A percentile compares a stretch with the other conserved stretches of the same genome.
Conservation (phyloP, 495 filamentous ascomycete genomes). For the Rhypophila decipiens region DNA sequence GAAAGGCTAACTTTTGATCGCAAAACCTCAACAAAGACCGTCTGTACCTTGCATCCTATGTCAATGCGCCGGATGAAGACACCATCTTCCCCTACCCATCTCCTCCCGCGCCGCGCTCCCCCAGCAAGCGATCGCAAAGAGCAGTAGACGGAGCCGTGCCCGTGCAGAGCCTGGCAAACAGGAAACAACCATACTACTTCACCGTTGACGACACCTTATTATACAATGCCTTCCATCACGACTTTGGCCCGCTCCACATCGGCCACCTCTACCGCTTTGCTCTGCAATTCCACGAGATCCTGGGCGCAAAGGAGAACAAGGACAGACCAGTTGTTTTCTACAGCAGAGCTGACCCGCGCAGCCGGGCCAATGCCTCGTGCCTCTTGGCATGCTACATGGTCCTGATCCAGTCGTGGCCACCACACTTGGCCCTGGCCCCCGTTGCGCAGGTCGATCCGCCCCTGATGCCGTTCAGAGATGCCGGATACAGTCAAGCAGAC, state of each 20-base stretch:
- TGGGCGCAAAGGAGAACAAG: constrained; percentile 75
- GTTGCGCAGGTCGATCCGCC: constrained; percentile 94
- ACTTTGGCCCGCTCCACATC: constrained; percentile 96
- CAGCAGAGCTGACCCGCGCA: constrained; percentile 84
- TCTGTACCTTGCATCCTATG: constrained; percentile 89
- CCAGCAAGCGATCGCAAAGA: constrained; percentile 69
- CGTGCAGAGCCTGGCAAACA: constrained; percentile 23
- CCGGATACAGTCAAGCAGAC: constrained; percentile 97
- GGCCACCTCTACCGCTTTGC: constrained; percentile 96
- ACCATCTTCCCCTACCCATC: constrained; percentile 83
- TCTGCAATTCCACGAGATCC: constrained; percentile 86
- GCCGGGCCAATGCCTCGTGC: constrained; percentile 94
- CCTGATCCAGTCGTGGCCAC: constrained; percentile 97
- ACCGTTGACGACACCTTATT: constrained; percentile 86
- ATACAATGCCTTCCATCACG: constrained; percentile 97
- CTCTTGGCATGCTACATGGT: constrained; percentile 96
- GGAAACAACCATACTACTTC: constrained; percentile 77
- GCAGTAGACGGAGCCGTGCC: constrained; percentile 50
- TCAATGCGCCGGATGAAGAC: constrained; percentile 66
- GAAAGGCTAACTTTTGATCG: neutral
- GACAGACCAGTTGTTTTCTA: constrained; percentile 87
- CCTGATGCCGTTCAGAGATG: constrained; percentile 97
- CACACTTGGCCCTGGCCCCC: constrained; percentile 92
- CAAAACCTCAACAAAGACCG: constrained; percentile 63
- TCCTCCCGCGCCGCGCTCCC: constrained; percentile 46